These are phyloP conservation scores for Arachis hypogaea DNA, from an alignment of 306 rosid species.

Conservation along the genomic window DNA sequence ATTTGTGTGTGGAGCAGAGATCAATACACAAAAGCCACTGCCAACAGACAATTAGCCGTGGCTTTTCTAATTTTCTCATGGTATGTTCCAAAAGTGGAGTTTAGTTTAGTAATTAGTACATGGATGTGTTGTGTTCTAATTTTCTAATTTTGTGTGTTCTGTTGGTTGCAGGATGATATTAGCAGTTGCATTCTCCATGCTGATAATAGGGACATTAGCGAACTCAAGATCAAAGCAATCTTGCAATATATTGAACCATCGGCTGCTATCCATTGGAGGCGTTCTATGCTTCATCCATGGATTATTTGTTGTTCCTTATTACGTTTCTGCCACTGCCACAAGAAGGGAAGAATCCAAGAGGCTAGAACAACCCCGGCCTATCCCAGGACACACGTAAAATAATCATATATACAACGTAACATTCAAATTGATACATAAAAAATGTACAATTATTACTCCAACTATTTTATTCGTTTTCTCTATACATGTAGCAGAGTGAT, in stretches of 20 bases:
- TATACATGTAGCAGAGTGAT: neutral
- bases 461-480: no score
- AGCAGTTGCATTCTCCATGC: conserved; percentile 55
- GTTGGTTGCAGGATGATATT: conserved; percentile 57
- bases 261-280: conserved; percentile 66
- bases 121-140: no score
- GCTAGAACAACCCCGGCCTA: neutral
- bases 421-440: neutral
- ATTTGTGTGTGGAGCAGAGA: conserved; percentile 50
- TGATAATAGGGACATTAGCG: conserved; percentile 60
- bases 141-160: no score
- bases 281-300: conserved; percentile 80
- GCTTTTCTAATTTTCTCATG: conserved; percentile 67
- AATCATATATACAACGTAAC: neutral
- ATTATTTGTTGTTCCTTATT: conserved; percentile 63
- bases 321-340: conserved; percentile 61
- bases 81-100: conserved; percentile 35
- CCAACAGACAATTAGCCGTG: conserved; percentile 58
- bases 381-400: neutral
- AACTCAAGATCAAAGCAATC: conserved; percentile 65
- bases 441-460: conserved; percentile 11
- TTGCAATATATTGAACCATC: conserved; percentile 57
- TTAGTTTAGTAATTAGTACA: no score
- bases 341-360: conserved; percentile 44
- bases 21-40: conserved; percentile 41